Base-by-base conservation (phyloP, 495 filamentous ascomycete genomes). In the Xylaria sp. region DNA sequence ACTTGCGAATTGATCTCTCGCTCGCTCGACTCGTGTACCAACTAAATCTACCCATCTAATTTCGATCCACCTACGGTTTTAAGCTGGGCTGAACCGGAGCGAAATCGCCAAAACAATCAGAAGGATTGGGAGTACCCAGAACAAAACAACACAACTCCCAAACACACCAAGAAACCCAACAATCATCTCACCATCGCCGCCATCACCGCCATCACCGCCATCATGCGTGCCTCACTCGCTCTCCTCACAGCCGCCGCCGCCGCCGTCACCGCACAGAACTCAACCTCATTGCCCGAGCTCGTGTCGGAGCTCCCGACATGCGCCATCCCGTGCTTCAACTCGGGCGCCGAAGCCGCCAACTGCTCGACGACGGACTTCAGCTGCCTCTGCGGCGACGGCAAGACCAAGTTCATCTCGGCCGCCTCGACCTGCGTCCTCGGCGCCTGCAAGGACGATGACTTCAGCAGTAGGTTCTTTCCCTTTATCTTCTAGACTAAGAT, bases 221-320 rank as follows among this genome's bases (percentile, higher is more conserved):
- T 5, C 15, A 78, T 78, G 77, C 77, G 71, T 37, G 15, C 71
- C 58, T 33, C 72, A 57, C 48, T 78, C 14, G 74, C 77, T 8
- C 53, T 77, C 29, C 74, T 78, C 46, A 75, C 58, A 43, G 75
- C 77, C 57, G 68, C 71, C 57, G 77, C 65, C 24, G 75, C 77
- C 66, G 63, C 70, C 57, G 73, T 67, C 29, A 73, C 73, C 53
- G 77, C 77, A 17, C 77, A 78, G 67, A 77, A 78, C 73, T 75
- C 73, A 19, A 75, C 75, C 1, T 72, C 75, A 9, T 71, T 80
- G 37, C 73, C 78, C 1, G 74, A 72, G 26, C 72, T 80, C 31
- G 72, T 80, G 26, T 70, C 74, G 24, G 62, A 73, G 31, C 68
- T 80, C 19, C 78, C 78, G 31, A 31, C 57, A 57, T 80, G 78